phyloP scores from a whole-genome alignment of 768 basidiomycete species.

The Russula sp. region DNA sequence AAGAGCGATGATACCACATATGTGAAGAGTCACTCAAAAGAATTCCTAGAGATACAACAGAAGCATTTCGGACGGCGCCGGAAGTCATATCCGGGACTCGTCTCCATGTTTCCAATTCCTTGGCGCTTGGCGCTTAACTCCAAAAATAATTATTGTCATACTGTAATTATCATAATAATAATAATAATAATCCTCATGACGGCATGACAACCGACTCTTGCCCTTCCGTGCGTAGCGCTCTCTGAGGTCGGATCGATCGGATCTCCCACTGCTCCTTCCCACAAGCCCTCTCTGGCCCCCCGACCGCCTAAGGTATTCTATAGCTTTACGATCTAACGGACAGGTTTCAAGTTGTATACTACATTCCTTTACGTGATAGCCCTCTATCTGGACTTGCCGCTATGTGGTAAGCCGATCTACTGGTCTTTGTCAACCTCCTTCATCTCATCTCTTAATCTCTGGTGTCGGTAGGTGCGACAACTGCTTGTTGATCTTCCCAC shows the following conservation, averaged over 20 bases:
- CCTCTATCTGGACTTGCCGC: background rate
- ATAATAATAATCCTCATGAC: conserved; percentile 5
- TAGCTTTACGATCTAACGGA: conserved; percentile 8
- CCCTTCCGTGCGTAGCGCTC: conserved; percentile 3
- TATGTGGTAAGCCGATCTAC: conserved; percentile 18
- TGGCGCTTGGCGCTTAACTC: background rate
- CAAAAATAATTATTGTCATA: background rate
- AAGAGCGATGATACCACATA: conserved; percentile 11
- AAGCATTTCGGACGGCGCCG: conserved; percentile 8
- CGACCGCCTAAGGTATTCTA: background rate
- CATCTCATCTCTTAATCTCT: background rate
- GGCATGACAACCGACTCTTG: conserved; percentile 3
- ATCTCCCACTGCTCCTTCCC: background rate
- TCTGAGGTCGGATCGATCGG: background rate
- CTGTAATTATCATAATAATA: background rate
- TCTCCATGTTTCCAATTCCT: background rate
- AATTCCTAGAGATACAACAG: background rate
- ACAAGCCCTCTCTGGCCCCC: background rate
- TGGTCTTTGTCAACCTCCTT: background rate
- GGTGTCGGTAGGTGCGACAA: conserved; percentile 59
- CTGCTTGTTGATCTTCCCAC: conserved; percentile 64
- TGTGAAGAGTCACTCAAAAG: conserved; percentile 7
- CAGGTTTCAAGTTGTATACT: background rate
- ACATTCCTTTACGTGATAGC: conserved; percentile 13
- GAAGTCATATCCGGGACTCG: conserved; percentile 6